These are phyloP conservation scores for Coccomyxa sp. DNA, from an alignment of 139 green algal genomes.

Conservation along the genomic window DNA sequence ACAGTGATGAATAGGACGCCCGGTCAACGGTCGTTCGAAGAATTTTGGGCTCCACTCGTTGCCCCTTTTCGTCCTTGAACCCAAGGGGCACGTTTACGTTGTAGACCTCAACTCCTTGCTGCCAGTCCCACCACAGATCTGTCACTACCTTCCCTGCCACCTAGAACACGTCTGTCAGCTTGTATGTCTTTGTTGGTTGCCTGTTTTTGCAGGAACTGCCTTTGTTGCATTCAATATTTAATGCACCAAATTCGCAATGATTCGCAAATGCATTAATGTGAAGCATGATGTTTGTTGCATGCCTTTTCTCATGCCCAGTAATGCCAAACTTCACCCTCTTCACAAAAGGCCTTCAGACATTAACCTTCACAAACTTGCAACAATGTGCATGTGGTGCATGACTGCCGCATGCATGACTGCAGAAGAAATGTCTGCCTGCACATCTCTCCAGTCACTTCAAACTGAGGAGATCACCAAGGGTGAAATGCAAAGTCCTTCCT, in stretches of 20 bases:
- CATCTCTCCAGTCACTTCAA: neutral
- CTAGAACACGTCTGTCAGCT: neutral
- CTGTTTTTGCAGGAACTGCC: too few relatives aligned
- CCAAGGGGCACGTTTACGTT: constrained; percentile 42
- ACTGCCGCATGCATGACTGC: too few relatives aligned
- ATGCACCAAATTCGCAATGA: too few relatives aligned
- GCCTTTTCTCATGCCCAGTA: neutral
- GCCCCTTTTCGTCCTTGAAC: constrained; percentile 2
- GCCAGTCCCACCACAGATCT: constrained; percentile 21
- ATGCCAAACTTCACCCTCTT: too few relatives aligned
- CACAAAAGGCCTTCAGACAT: too few relatives aligned
- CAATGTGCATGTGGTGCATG: too few relatives aligned
- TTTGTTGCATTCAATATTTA: neutral
- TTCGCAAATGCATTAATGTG: too few relatives aligned
- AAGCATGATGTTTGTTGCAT: neutral
- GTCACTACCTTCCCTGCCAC: constrained; percentile 4
- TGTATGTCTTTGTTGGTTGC: neutral
- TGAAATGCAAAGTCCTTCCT: neutral
- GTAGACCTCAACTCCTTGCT: constrained; percentile 17
- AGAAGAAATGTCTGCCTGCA: neutral
- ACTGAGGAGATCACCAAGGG: neutral
- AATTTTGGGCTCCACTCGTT: constrained; percentile 4
- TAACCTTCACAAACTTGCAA: too few relatives aligned
- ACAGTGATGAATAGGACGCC: constrained; percentile 22
- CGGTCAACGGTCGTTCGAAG: constrained; percentile 20